A percentile compares a stretch with the other conserved stretches of the same genome.
Conservation (phyloP, 2,329 filamentous ascomycete species). For the Corniculantispora saksenae region DNA sequence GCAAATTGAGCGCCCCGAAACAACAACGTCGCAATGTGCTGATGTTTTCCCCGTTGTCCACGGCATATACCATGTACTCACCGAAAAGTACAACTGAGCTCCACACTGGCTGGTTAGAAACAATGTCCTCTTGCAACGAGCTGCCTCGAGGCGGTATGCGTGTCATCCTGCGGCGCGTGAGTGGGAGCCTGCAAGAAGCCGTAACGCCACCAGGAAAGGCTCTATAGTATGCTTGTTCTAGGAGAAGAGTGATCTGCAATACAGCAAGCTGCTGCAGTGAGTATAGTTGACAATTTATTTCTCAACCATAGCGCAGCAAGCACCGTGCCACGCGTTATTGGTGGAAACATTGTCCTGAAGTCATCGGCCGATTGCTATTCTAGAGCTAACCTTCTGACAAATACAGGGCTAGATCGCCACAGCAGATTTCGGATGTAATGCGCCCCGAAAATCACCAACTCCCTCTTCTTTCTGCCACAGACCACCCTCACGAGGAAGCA, state of each 20-base stretch:
- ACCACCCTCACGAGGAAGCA: background rate
- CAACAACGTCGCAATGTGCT: background rate
- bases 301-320: background rate
- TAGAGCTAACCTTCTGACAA: background rate
- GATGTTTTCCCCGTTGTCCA: background rate
- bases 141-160: background rate
- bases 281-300: background rate
- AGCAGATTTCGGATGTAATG: background rate
- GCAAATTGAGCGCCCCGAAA: background rate
- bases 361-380: background rate
- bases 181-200: background rate
- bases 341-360: background rate
- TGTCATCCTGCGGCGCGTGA: background rate
- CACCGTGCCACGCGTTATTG: background rate
- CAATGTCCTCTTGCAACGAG: background rate
- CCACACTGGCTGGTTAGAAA: background rate
- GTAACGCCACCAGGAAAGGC: background rate
- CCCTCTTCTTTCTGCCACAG: background rate
- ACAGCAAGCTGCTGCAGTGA: too few species aligned
- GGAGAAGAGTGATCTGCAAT: background rate
- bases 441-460: background rate
- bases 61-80: constrained; percentile 8
- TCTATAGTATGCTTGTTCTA: background rate
- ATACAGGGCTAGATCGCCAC: background rate
- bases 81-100: constrained; percentile 10